These are phyloP conservation scores for Fusarium devonianum DNA, from an alignment of 2,329 filamentous ascomycete genomes.

Conservation along the genomic window DNA sequence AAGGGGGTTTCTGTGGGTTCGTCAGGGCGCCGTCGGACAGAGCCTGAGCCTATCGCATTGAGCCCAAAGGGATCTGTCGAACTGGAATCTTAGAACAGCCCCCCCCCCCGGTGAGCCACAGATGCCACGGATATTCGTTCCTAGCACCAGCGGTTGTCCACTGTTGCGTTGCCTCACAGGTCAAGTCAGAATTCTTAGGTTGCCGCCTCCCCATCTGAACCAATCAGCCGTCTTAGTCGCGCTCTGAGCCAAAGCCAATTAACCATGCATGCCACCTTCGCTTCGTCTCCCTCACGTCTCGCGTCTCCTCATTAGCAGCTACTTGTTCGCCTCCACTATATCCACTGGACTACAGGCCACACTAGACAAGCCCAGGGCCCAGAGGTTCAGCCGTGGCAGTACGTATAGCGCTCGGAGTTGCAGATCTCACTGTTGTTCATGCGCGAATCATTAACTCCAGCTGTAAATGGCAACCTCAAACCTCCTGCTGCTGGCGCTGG, in stretches of 20 bases:
- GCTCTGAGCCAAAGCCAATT: conserved; percentile 32
- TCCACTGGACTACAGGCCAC: conserved; percentile 19
- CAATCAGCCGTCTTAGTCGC: conserved; percentile 29
- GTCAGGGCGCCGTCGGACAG: conserved; percentile 17
- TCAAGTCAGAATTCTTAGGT: conserved; percentile 22
- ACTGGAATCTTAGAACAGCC: conserved; percentile 3
- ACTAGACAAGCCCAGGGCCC: conserved; percentile 19
- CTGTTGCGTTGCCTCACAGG: conserved; percentile 17
- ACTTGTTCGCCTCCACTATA: conserved; percentile 11
- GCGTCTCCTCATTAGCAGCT: conserved; percentile 5
- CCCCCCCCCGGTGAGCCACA: no score
- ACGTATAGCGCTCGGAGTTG: conserved; percentile 7
- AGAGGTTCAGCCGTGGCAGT: conserved; percentile 12
- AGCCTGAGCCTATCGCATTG: conserved; percentile 20
- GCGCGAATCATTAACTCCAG: conserved; percentile 25
- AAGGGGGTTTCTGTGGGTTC: conserved; percentile 20
- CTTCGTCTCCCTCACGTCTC: conserved; percentile 17
- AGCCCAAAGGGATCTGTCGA: conserved; percentile 9
- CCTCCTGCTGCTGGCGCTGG: conserved; percentile 1
- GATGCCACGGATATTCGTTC: conserved; percentile 10
- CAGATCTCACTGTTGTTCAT: conserved; percentile 20
- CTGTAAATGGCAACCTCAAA: conserved; percentile 21
- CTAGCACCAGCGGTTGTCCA: conserved; percentile 19
- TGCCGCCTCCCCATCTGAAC: conserved; percentile 21
- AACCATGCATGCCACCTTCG: conserved; percentile 42